Evolutionary conservation across 2,329 filamentous ascomycete genomes (phyloP), one percentile per base, ranked within the genome.

Genomic region (Penicillium brevicompactum): DNA sequence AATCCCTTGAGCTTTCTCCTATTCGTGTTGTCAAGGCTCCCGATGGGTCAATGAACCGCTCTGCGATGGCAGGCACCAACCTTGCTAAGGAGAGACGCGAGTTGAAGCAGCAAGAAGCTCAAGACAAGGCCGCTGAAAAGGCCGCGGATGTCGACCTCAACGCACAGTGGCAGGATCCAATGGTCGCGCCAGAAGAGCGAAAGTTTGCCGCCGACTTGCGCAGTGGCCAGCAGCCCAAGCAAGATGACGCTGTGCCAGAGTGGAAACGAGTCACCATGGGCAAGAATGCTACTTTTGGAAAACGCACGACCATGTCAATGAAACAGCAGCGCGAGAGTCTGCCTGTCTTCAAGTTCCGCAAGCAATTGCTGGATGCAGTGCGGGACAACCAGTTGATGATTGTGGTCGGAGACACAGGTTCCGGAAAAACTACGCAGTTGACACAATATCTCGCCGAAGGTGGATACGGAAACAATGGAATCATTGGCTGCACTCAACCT

Each of bases 1-100:
- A 96, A 70, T 96, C 92, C 9, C 81, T 99, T 8, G 94, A 99
- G 68, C 78, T 99, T 4, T 97, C 92, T 2, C 94, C 94, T 0
- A 99, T 99, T 58, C 85, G 95, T 61, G 92, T 99, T 21, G 91
- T 99, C 65, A 97, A 97, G 75, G 94, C 94, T 1, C 95, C 94
- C 0, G 94, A 99, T 74, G 94, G 94, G n/a, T 97, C 93, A 4
- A 87, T 99, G 74, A 99, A 99, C 71, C 85, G 94, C 67, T 91
- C 95, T 46, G 95, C 95, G 14, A 96, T 97, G 90, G 88, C 92
- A 8, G 93, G 94, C 43, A 92, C 93, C 14, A 84, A 87, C 4
- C 76, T 99, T 13, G 90, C 93, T 4, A 96, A 94, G 71, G 94
- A 99, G 70, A 83, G 94, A 49, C 87, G 91, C 70, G 94, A 99